Evolutionary conservation across 202 grass and related monocot species (phyloP), one percentile per base, ranked within the genome.

Genomic region (Musa balbisiana): DNA sequence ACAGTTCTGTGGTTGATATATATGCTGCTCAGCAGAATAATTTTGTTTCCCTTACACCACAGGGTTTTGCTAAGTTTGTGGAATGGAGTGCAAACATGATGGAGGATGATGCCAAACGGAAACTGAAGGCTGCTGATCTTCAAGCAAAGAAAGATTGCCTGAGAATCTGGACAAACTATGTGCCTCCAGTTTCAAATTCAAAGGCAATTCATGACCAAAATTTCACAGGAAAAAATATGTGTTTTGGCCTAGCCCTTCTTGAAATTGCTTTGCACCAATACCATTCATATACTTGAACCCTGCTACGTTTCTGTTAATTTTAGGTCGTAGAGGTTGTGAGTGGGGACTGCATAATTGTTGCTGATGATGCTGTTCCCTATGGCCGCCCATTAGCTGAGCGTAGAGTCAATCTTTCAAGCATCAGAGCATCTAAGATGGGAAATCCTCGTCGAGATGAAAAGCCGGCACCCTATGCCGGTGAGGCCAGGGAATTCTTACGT

Each of bases 51-150:
- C 78, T 53, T 29, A 81, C 67, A 68, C 51, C 76, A 66, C 76
- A 99, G 95, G 95, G 95, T 75, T 84, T 92, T 82, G 95, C 95
- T 71, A 99, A 99, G 73, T 95, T 88, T 88, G 95, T 99, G 1
- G 95, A 99, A 56, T 99, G 95, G 95, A 99, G 95, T 84, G 95
- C 88, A 21, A 94, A 88, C 52, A 95, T 99, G 95, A 87, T 95
- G 86, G 95, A 99, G 51, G 83, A 92, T 84, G 95, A 99, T 74
- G 85, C 84, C 24, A 99, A 99, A 74, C 87, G 85, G 80, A 91
- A 86, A 80, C 51, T 99, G 64, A 99, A 99, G 76, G 79, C 79
- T 55, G 83, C 95, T 53, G 95, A 99, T 64, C 95, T 99, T 80
- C 85, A 99, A 76, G 91, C 91, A 65, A 99, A 99, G 80, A 92